These are phyloP conservation scores for Chalciporus sphaerocephalus DNA, from an alignment of 768 basidiomycete species.

Conservation along the genomic window DNA sequence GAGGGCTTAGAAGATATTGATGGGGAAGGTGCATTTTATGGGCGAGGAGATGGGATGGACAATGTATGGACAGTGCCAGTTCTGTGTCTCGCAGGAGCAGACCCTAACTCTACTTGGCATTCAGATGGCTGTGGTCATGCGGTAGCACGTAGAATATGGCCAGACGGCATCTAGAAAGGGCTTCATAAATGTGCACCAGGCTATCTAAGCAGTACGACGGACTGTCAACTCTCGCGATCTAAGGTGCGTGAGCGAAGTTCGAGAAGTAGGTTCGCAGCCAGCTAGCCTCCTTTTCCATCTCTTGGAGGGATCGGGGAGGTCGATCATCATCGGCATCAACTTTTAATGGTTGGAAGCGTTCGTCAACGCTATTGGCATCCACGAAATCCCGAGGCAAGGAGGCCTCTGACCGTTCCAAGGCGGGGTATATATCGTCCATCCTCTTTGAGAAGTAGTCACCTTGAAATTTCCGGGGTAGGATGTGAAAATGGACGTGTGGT, in stretches of 20 bases:
- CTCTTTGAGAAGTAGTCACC: conserved; percentile 61
- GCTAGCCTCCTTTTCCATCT: conserved; percentile 77
- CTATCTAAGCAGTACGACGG: background rate
- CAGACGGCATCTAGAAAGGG: conserved; percentile 28
- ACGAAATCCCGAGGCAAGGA: conserved; percentile 41
- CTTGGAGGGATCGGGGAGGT: conserved; percentile 54
- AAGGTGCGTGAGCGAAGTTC: background rate
- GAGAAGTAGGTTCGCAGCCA: conserved; percentile 62
- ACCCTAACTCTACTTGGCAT: conserved; percentile 25
- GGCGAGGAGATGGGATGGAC: conserved; percentile 3
- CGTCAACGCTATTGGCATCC: conserved; percentile 10
- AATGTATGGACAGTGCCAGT: conserved; percentile 24
- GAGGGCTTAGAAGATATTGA: conserved; percentile 33
- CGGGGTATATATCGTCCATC: conserved; percentile 78
- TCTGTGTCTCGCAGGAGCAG: conserved; percentile 39
- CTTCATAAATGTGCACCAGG: background rate
- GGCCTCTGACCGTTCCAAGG: conserved; percentile 62
- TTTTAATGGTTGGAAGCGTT: conserved; percentile 38
- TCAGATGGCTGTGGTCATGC: conserved; percentile 37
- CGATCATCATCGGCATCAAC: conserved; percentile 73
- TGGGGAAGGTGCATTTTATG: conserved; percentile 28
- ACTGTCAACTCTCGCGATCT: background rate
- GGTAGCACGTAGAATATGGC: conserved; percentile 31
- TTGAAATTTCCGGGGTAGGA: conserved; percentile 73
- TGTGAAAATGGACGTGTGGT: conserved; percentile 90